phyloP scores from a whole-genome alignment of 805 yeast species.

The Candida orba region DNA sequence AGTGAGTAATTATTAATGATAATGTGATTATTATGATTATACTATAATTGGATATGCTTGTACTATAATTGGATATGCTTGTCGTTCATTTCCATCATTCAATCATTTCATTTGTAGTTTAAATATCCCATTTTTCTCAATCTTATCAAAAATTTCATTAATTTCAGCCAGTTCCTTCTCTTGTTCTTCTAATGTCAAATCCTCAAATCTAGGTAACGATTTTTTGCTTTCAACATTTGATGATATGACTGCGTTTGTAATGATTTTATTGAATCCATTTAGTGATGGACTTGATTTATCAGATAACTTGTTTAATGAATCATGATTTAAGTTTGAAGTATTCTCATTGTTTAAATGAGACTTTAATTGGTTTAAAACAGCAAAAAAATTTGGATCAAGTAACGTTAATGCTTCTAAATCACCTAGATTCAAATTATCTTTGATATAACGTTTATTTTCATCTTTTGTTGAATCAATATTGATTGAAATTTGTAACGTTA shows the following conservation, averaged over 20 bases:
- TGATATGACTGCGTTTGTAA: not conserved
- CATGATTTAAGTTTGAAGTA: too few species aligned
- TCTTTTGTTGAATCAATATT: constrained; percentile 28
- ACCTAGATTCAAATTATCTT: constrained; percentile 9
- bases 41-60: too few species aligned
- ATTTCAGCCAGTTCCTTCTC: constrained; percentile 22
- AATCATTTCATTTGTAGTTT: constrained; percentile 13
- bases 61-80: too few species aligned
- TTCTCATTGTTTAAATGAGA: not conserved
- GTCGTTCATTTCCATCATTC: too few species aligned
- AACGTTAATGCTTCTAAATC: constrained; percentile 4
- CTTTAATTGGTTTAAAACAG: constrained; percentile 1
- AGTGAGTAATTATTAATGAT: too few species aligned
- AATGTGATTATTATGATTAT: too few species aligned
- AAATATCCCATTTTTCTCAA: constrained; percentile 23
- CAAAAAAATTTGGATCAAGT: constrained; percentile 14
- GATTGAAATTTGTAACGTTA: constrained; percentile 14
- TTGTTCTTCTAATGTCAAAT: constrained; percentile 20
- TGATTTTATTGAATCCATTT: not conserved
- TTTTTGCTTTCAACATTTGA: not conserved
- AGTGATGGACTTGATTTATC: too few species aligned
- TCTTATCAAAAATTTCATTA: constrained; percentile 17
- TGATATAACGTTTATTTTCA: constrained; percentile 16
- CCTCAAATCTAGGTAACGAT: constrained; percentile 18
- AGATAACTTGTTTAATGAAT: too few species aligned